Evolutionary conservation across 2,329 filamentous ascomycete genomes (phyloP), one percentile per base, ranked within the genome.

Genomic region (Dactylella cylindrospora): DNA sequence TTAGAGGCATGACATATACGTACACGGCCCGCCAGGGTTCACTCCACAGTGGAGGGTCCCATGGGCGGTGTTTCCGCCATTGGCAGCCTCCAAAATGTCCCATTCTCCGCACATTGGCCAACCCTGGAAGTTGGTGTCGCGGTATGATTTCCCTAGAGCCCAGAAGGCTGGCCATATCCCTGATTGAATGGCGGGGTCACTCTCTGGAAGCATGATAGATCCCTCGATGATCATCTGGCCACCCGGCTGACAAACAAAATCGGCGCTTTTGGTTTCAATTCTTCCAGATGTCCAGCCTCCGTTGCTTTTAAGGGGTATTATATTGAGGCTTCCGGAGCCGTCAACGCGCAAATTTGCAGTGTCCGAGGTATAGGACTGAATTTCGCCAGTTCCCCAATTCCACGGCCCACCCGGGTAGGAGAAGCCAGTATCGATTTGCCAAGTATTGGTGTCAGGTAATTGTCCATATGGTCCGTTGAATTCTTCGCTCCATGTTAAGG

Each of bases 351-450:
- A 64, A 68, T 79, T 79, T 32, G 67, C 53, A 8, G 64, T 17
- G 29, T 70, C 69, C 38, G 66, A 66, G 17, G 76, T 78, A 70
- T 79, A 79, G 0, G 70, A 72, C 68, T 79, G 70, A n/a, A 75
- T 70, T 67, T 79, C 77, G 59, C 73, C 71, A 2, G 77, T 79
- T 43, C 77, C 77, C 76, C 77, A 79, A 59, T 74, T 70, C n/a
- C n/a, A n/a, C n/a, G n/a, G n/a, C n/a, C n/a, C n/a, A n/a, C n/a
- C n/a, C n/a, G n/a, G n/a, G n/a, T n/a, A n/a, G n/a, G n/a, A n/a
- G n/a, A n/a, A n/a, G n/a, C n/a, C n/a, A n/a, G n/a, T n/a, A n/a
- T n/a, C n/a, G n/a, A n/a, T n/a, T n/a, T n/a, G n/a, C n/a, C n/a
- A n/a, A n/a, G n/a, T n/a, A n/a, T n/a, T n/a, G n/a, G n/a, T n/a